phyloP scores from a whole-genome alignment of 2,329 filamentous ascomycete genomes.

The Cytospora schulzeri region DNA sequence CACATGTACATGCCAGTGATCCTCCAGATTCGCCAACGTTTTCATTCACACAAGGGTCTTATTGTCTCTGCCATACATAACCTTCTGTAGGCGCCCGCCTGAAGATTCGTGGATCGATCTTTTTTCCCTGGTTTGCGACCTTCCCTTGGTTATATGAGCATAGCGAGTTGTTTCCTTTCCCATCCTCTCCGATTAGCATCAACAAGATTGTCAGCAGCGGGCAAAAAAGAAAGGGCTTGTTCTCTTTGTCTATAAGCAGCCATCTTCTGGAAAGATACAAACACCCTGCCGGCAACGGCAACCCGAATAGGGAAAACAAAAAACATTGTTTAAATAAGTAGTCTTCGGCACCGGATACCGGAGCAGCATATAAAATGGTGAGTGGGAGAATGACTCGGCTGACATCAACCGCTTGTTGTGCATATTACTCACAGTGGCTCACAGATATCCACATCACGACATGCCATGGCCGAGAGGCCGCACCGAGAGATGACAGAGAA shows the following conservation, averaged over 20 bases:
- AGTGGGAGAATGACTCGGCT: conserved; percentile 24
- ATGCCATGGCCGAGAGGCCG: conserved; percentile 42
- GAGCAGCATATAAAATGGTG: conserved; percentile 38
- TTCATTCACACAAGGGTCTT: conserved; percentile 17
- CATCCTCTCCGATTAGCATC: conserved; percentile 31
- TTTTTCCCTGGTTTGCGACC: conserved; percentile 45
- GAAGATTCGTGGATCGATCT: conserved; percentile 34
- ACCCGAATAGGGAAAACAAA: conserved; percentile 14
- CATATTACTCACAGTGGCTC: conserved; percentile 15
- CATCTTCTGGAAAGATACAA: conserved; percentile 30
- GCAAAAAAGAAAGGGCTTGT: conserved; percentile 28
- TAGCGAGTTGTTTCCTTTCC: conserved; percentile 38
- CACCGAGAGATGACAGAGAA: conserved; percentile 57
- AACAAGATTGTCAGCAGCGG: conserved; percentile 10
- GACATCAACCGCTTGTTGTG: background rate
- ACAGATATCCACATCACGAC: conserved; percentile 40
- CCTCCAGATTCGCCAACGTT: conserved; percentile 15
- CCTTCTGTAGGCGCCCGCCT: conserved; percentile 48
- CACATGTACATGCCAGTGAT: conserved; percentile 28
- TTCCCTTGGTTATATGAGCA: conserved; percentile 39
- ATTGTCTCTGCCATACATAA: conserved; percentile 48
- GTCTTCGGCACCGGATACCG: conserved; percentile 4
- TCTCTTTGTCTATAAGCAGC: conserved; percentile 15
- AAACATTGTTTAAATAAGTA: conserved; percentile 8
- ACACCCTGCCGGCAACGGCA: conserved; percentile 45